These are phyloP conservation scores for Saccharomycopsis sp. DNA, from an alignment of 805 yeast species.

Conservation along the genomic window DNA sequence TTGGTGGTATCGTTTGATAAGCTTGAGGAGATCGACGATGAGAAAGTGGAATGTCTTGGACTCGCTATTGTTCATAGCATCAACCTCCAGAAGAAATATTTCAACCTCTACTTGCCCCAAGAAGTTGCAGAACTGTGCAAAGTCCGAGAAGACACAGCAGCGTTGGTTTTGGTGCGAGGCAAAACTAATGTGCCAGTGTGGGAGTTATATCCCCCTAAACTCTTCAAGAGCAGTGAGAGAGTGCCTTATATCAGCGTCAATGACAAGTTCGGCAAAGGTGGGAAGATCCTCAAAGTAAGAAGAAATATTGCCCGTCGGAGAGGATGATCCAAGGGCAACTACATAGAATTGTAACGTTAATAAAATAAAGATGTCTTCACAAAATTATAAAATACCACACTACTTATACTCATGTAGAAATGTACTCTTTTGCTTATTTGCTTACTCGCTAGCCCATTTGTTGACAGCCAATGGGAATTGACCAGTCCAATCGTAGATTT, in stretches of 20 bases:
- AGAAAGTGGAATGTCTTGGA: conserved; percentile 9
- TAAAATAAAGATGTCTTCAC: too few species aligned
- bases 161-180: conserved; percentile 13
- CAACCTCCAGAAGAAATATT: conserved; percentile 5
- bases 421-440: neutral
- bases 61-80: conserved; percentile 15
- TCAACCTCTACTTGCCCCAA: conserved; percentile 15
- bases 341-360: too few species aligned
- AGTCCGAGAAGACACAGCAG: neutral
- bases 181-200: conserved; percentile 23
- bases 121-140: neutral
- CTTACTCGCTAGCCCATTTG: conserved; percentile 19
- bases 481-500: conserved; percentile 89
- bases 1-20: neutral
- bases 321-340: too few species aligned
- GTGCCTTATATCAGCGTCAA: conserved; percentile 29
- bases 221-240: conserved; percentile 15
- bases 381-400: too few species aligned
- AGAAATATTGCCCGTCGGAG: conserved; percentile 38
- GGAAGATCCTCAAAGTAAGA: conserved; percentile 43
- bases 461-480: conserved; percentile 61
- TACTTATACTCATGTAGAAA: too few species aligned
- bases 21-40: conserved; percentile 4
- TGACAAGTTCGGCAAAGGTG: conserved; percentile 38
- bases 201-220: conserved; percentile 28